phyloP scores from a whole-genome alignment of 768 basidiomycete species.

The Psilocybe subaeruginosa region DNA sequence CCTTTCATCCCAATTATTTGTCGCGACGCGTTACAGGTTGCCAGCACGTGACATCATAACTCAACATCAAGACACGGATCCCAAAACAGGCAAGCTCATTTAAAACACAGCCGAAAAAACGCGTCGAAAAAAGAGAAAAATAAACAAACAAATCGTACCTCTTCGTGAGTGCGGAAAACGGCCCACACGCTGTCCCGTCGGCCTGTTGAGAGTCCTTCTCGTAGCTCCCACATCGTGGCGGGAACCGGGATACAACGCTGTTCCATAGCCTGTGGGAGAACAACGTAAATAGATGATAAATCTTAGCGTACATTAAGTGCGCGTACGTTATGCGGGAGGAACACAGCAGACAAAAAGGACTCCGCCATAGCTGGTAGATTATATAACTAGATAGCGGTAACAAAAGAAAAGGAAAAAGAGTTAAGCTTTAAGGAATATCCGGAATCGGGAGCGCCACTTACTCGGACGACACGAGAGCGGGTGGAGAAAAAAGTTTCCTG shows the following conservation, averaged over 20 bases:
- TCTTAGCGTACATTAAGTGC: constrained; percentile 16
- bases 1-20: not conserved
- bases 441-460: constrained; percentile 32
- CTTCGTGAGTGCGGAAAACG: constrained; percentile 61
- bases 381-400: constrained; percentile 32
- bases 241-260: constrained; percentile 34
- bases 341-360: constrained; percentile 38
- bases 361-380: constrained; percentile 41
- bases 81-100: constrained; percentile 11
- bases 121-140: not conserved
- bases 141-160: constrained; percentile 44
- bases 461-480: constrained; percentile 57
- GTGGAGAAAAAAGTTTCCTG: constrained; percentile 45
- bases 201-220: constrained; percentile 31
- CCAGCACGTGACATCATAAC: constrained; percentile 26
- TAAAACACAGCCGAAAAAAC: not conserved
- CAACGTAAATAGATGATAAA: constrained; percentile 19
- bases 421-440: not conserved
- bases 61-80: constrained; percentile 4
- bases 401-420: not conserved
- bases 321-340: constrained; percentile 40
- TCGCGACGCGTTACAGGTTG: constrained; percentile 6
- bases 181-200: constrained; percentile 49
- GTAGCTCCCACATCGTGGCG: constrained; percentile 51
- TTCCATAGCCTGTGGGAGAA: constrained; percentile 20